Base-by-base conservation (phyloP, 306 rosid genomes). In the Clitoria ternatea region DNA sequence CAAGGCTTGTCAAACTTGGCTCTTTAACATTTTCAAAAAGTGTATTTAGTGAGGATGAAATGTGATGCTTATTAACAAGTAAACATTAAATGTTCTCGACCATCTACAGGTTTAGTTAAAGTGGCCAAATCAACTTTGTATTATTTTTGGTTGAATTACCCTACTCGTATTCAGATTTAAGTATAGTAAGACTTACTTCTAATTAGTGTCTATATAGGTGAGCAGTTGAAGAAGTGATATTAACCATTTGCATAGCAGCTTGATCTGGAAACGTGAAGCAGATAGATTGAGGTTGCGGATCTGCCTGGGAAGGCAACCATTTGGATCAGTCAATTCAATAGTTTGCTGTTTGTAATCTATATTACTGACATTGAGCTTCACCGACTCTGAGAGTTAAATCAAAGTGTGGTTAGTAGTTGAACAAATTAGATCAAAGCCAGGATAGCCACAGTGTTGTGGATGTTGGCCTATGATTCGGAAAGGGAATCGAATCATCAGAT, bases 371-470 rank as follows among this genome's bases (percentile, higher is more conserved):
- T 0, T 47, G 54, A 78, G 63, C 27, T 68, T 82, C 2, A 74
- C 68, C 24, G 71, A 72, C 3, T n/a, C 5, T 11, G 77, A 81
- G 15, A 87, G 79, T 70, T 80, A 47, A 14, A 80, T 75, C 33
- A 84, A 12, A 0, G 79, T 33, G 2, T 72, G 27, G 4, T 62
- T 47, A 5, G 12, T 17, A 1, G 42, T 3, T 5, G 73, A 33
- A 52, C 93, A 88, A 5, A 71, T 44, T 13, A 88, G 10, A 64
- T 79, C 87, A 72, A 85, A 85, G 1, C 80, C 79, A 0, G 80
- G 84, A 17, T 80, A 62, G 7, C 64, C 73, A 61, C 80, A 77
- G 0, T 33, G 17, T 6, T 1, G 11, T 48, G 35, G 65, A 7
- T 77, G 80, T 0, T 17, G 11, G 24, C 32, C 48, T 61, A 53